These are phyloP conservation scores for Quaeritorhiza haematococci DNA, from an alignment of 371 early-diverging fungal species.

Conservation along the genomic window DNA sequence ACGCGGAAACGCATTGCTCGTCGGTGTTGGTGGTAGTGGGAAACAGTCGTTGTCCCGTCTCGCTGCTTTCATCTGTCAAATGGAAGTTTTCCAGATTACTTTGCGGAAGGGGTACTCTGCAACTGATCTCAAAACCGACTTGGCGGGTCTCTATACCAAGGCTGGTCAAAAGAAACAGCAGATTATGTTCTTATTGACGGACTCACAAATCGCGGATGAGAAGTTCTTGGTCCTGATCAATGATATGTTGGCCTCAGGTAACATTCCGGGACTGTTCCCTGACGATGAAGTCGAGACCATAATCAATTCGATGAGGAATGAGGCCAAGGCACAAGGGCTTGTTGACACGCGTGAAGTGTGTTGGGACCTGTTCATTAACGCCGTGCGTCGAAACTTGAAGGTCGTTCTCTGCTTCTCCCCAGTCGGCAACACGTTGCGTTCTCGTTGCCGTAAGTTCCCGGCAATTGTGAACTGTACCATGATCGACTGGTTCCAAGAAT, in stretches of 20 bases:
- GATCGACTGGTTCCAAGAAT: slow-evolving; percentile 63
- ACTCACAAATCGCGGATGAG: slow-evolving; percentile 59
- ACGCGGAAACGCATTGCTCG: slow-evolving; percentile 53
- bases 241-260: slow-evolving; percentile 57
- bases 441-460: slow-evolving; percentile 56
- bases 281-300: slow-evolving; percentile 60
- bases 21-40: slow-evolving; percentile 60
- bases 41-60: slow-evolving; percentile 54
- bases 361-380: slow-evolving; percentile 56
- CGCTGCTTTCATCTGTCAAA: slow-evolving; percentile 54
- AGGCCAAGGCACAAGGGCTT: slow-evolving; percentile 52
- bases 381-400: slow-evolving; percentile 52
- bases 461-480: slow-evolving; percentile 56
- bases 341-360: slow-evolving; percentile 56
- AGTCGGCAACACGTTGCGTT: slow-evolving; percentile 53
- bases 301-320: slow-evolving; percentile 55
- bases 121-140: slow-evolving; percentile 49
- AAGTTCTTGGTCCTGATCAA: slow-evolving; percentile 59
- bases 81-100: slow-evolving; percentile 62
- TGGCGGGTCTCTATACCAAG: slow-evolving; percentile 49
- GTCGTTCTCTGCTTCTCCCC: slow-evolving; percentile 61
- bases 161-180: slow-evolving; percentile 55
- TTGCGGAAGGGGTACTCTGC: slow-evolving; percentile 53
- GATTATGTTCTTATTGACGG: slow-evolving; percentile 58
- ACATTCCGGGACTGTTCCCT: slow-evolving; percentile 57